Conservation (phyloP, 169 alveolate genomes). For the Cryptosporidium baileyi region DNA sequence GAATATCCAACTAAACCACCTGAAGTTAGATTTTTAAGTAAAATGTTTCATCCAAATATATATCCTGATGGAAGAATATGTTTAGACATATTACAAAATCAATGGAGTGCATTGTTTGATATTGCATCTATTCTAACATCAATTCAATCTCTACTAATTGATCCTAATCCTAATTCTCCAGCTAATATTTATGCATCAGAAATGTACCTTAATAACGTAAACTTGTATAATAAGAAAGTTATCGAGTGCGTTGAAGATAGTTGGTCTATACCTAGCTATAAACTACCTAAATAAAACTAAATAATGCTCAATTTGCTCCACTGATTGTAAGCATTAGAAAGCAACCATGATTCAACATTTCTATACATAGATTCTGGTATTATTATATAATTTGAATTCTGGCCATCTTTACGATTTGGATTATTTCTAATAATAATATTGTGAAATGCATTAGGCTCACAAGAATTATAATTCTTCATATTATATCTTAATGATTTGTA, state of each 20-base stretch:
- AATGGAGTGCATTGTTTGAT: conserved; percentile 98
- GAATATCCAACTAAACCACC: conserved; percentile 88
- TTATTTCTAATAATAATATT: not conserved
- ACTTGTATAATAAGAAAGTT: conserved; percentile 90
- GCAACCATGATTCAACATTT: conserved; percentile 53
- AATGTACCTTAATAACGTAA: conserved; percentile 88
- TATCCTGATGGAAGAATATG: conserved; percentile 94
- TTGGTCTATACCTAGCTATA: conserved; percentile 34
- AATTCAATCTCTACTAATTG: conserved; percentile 94
- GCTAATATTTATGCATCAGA: conserved; percentile 97
- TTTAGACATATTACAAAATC: conserved; percentile 91
- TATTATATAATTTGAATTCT: conserved; percentile 20
- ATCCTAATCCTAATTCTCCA: conserved; percentile 97
- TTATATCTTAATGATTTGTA: conserved; percentile 36
- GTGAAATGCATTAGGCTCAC: conserved; percentile 41
- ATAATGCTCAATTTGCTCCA: conserved; percentile 36
- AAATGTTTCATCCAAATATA: conserved; percentile 88
- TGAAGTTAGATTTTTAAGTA: conserved; percentile 80
- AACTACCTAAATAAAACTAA: not conserved
- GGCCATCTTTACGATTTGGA: not conserved
- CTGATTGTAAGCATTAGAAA: conserved; percentile 65
- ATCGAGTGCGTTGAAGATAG: conserved; percentile 86
- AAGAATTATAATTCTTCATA: conserved; percentile 20
- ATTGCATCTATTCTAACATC: conserved; percentile 95
- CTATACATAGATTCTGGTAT: conserved; percentile 61